Evolutionary conservation across 768 basidiomycete species (phyloP), one percentile per base, ranked within the genome.

Genomic region (Tephrocybe sp.): DNA sequence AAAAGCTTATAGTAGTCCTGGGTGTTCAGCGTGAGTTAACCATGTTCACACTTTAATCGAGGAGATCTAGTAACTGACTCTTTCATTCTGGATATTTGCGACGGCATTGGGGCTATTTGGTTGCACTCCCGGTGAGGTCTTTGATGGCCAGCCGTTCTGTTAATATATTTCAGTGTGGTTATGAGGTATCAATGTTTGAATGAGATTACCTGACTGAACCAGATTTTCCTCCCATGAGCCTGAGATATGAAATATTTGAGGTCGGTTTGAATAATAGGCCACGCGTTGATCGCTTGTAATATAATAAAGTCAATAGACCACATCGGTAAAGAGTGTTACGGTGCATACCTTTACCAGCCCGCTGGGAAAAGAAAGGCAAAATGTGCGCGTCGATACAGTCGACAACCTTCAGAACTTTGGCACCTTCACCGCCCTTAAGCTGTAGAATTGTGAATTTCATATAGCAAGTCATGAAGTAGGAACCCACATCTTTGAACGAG

Each of bases 61-160:
- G 10, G 7, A 30, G 23, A 4, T 15, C 24, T 33, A 3, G 22
- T 7, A n/a, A 25, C 7, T 27, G 61, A 83, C 86, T 44, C 74
- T 71, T 62, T 86, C 87, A 49, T 80, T 85, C 18, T 66, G 58
- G 24, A 86, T 66, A 59, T 79, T 73, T 1, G 86, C 78, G 7
- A 86, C 74, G 5, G 88, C 86, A 41, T 58, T 49, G 0, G 72
- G 70, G 53, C 80, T 84, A 61, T 88, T 89, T 3, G 86, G 79
- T 53, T 86, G 69, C 13, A 89, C 84, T 10, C 78, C 70, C 1
- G 61, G 34, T 12, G 76, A 88, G 1, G 82, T 83, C 43, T 69
- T 69, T 0, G 85, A 87, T 1, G 88, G 87, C 87, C 86, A 89
- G 33, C 87, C 86, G 60, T 86, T 88, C 87, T 88, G 36, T 18